A percentile compares a stretch with the other conserved stretches of the same genome.
These are phyloP conservation scores for Ballota nigra DNA, from an alignment of 257 asterid genomes.

Conservation along the genomic window DNA sequence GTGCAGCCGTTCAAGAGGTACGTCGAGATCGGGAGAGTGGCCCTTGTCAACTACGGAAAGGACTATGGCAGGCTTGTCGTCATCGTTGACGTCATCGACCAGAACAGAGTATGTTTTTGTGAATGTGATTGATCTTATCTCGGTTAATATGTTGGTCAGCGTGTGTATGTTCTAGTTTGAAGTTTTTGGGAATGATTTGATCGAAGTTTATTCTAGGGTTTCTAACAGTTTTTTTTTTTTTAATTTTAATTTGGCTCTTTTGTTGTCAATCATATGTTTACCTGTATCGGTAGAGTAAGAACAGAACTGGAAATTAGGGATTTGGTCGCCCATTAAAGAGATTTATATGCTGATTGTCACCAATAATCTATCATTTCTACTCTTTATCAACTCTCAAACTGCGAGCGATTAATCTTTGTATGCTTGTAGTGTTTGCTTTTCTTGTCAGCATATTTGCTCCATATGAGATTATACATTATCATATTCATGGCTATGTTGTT, in stretches of 20 bases:
- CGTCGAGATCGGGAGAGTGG: conserved; percentile 80
- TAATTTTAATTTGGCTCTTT: background rate
- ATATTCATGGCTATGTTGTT: background rate
- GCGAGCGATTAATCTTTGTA: background rate
- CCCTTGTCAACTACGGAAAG: conserved; percentile 69
- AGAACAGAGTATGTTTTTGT: conserved; percentile 40
- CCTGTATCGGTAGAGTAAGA: too few relatives aligned
- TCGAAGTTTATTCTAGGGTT: background rate
- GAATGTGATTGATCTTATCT: background rate
- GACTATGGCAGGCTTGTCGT: conserved; percentile 73
- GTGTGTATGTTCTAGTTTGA: background rate
- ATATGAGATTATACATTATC: too few relatives aligned
- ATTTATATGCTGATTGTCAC: background rate
- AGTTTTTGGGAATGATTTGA: background rate
- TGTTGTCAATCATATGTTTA: background rate
- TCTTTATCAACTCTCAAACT: background rate
- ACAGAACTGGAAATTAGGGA: background rate
- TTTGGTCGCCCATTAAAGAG: background rate
- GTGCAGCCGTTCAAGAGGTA: conserved; percentile 80
- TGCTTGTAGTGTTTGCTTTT: background rate
- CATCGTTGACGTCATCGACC: conserved; percentile 66
- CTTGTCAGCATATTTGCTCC: background rate
- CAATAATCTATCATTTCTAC: background rate
- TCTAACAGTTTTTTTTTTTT: background rate
- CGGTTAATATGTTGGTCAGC: background rate